Conservation (phyloP, 176 grass and related monocot species). For the Triticum urartu region DNA sequence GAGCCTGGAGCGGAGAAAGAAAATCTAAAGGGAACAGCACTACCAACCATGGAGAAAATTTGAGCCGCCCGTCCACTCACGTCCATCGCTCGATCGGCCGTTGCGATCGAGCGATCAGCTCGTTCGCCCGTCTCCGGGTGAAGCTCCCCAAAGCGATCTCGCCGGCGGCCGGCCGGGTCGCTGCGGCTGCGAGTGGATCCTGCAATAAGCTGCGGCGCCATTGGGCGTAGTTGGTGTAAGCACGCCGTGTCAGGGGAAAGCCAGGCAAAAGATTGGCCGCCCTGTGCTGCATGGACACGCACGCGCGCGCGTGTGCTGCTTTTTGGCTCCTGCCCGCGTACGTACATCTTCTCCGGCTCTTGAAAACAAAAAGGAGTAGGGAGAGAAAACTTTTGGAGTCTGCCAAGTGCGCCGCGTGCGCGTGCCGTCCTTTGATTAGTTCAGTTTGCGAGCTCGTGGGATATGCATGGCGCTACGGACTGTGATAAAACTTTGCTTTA, state of each 20-base stretch:
- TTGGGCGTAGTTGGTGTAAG: not conserved
- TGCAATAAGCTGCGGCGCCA: conserved; percentile 10
- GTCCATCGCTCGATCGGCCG: not conserved
- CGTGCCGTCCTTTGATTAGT: not conserved
- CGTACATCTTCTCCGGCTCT: not conserved
- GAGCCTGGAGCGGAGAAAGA: not conserved
- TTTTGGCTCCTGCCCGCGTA: too few relatives aligned
- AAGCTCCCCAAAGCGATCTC: too few relatives aligned
- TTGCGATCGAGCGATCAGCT: not conserved
- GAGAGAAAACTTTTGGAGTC: not conserved
- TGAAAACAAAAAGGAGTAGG: too few relatives aligned
- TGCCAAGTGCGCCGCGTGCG: not conserved
- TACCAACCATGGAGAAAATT: not conserved
- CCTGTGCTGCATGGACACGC: not conserved
- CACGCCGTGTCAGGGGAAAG: not conserved
- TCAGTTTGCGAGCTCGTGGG: not conserved
- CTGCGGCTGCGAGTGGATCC: not conserved
- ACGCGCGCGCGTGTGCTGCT: too few relatives aligned
- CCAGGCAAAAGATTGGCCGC: not conserved
- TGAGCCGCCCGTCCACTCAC: not conserved
- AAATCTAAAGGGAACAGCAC: not conserved
- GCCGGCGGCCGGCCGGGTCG: too few relatives aligned
- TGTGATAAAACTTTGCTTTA: not conserved
- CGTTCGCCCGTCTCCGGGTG: not conserved
- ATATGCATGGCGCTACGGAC: not conserved